These are phyloP conservation scores for Solanum bukasovii DNA, from an alignment of 257 asterid species.

Conservation along the genomic window DNA sequence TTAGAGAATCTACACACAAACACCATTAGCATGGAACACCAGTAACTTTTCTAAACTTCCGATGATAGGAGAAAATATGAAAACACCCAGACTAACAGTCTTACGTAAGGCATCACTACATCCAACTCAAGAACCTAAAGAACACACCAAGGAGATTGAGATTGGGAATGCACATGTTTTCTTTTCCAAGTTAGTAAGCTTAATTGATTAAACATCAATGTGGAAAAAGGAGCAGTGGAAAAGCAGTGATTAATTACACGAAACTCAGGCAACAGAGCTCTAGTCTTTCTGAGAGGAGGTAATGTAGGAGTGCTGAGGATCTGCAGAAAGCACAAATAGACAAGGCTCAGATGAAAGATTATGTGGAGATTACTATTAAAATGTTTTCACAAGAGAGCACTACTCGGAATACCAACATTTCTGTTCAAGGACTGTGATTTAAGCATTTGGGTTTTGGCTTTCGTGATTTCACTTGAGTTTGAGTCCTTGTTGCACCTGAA, in stretches of 20 bases:
- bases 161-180: neutral
- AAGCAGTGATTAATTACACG: slow-evolving; percentile 29
- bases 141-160: neutral
- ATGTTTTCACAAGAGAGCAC: neutral
- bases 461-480: slow-evolving; percentile 35
- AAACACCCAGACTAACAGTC: neutral
- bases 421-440: slow-evolving; percentile 37
- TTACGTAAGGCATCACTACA: slow-evolving; percentile 47
- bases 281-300: slow-evolving; percentile 34
- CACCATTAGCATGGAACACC: neutral
- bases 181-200: neutral
- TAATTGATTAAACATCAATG: neutral
- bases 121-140: slow-evolving; percentile 41
- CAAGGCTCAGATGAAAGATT: neutral
- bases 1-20: neutral
- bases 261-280: slow-evolving; percentile 27
- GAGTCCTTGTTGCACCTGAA: slow-evolving; percentile 51
- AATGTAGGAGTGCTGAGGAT: slow-evolving; percentile 25
- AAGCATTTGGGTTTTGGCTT: slow-evolving; percentile 15
- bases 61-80: neutral
- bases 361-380: neutral
- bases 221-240: neutral
- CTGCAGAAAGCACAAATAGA: slow-evolving; percentile 13
- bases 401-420: slow-evolving; percentile 43
- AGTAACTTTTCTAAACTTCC: neutral